phyloP scores from a whole-genome alignment of 495 filamentous ascomycete species.

The Penicillium egyptiacum region DNA sequence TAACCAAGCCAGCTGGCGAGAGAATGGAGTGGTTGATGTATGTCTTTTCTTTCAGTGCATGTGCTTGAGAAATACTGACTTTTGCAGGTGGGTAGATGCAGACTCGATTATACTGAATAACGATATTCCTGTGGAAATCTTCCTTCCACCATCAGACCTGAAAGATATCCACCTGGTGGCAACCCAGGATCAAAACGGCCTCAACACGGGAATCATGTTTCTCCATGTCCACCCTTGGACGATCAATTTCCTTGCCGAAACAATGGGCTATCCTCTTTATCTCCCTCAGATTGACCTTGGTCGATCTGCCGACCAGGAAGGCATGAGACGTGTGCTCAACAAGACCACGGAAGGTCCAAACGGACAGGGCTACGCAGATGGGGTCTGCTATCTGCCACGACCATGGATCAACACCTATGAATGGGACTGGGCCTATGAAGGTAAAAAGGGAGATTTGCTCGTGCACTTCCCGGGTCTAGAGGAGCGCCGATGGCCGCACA shows the following conservation, averaged over 20 bases:
- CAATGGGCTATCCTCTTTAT: constrained; percentile 34
- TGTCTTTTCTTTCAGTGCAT: constrained; percentile 26
- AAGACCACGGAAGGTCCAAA: constrained; percentile 21
- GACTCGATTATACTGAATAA: constrained; percentile 45
- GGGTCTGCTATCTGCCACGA: constrained; percentile 36
- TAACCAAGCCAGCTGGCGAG: constrained; percentile 37
- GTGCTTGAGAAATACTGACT: constrained; percentile 1
- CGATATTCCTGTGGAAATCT: constrained; percentile 42
- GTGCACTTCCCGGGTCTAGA: constrained; percentile 37
- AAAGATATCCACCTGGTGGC: constrained; percentile 41
- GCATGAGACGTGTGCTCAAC: constrained; percentile 33
- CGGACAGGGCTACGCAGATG: constrained; percentile 23
- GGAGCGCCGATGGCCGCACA: constrained; percentile 16
- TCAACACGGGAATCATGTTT: constrained; percentile 39
- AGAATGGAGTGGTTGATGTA: constrained; percentile 49
- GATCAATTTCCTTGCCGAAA: constrained; percentile 36
- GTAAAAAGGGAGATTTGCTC: constrained; percentile 35
- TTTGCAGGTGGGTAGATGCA: constrained; percentile 44
- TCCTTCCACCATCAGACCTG: constrained; percentile 45
- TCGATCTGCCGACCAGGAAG: constrained; percentile 34
- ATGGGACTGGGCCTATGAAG: constrained; percentile 30
- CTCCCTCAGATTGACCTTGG: constrained; percentile 31
- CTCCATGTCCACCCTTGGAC: constrained; percentile 42
- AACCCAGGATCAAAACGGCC: constrained; percentile 33
- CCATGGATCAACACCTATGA: constrained; percentile 44